phyloP scores from a whole-genome alignment of 805 yeast genomes.

The Candida methanosorbosa region DNA sequence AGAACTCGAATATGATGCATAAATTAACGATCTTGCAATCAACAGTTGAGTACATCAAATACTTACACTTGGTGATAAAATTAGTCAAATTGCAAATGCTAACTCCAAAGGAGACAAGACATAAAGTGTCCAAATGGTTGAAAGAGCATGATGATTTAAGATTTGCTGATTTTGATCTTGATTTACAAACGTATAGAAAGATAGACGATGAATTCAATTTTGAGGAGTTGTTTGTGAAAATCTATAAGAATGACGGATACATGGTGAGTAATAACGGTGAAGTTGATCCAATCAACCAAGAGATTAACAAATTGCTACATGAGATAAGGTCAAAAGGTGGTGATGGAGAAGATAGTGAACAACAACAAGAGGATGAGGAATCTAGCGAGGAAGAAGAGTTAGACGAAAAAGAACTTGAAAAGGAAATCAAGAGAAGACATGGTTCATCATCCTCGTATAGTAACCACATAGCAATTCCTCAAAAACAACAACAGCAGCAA shows the following conservation, averaged over 20 bases:
- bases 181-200: conserved; percentile 51
- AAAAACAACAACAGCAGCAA: too few relatives aligned
- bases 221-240: conserved; percentile 23
- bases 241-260: conserved; percentile 21
- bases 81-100: conserved; percentile 39
- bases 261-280: conserved; percentile 10
- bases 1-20: conserved; percentile 42
- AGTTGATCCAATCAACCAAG: conserved; percentile 20
- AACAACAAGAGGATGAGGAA: too few relatives aligned
- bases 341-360: too few relatives aligned
- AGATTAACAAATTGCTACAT: conserved; percentile 6
- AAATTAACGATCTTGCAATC: conserved; percentile 73
- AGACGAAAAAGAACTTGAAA: too few relatives aligned
- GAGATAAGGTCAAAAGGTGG: background rate
- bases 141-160: conserved; percentile 29
- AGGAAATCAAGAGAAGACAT: too few relatives aligned
- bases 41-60: conserved; percentile 73
- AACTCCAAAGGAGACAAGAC: conserved; percentile 14
- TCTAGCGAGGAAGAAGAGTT: too few relatives aligned
- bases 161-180: conserved; percentile 47
- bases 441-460: too few relatives aligned
- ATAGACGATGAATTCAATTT: conserved; percentile 50
- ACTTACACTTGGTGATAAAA: conserved; percentile 52
- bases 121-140: conserved; percentile 19
- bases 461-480: too few relatives aligned